Conservation (phyloP, 208 protist species). For the Leishmania tropica region DNA sequence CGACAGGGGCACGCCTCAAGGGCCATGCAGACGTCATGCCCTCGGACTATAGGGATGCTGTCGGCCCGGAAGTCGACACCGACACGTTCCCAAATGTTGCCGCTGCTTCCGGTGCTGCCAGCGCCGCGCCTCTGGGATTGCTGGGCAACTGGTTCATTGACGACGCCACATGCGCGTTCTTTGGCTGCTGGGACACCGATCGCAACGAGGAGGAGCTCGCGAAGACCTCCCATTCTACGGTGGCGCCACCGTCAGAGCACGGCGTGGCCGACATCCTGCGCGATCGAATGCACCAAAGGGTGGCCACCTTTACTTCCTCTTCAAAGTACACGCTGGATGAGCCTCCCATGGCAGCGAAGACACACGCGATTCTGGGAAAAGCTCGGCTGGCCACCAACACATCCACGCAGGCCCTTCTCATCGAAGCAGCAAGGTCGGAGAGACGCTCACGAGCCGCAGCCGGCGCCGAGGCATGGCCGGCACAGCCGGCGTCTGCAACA, state of each 20-base stretch:
- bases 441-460: neutral
- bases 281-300: slow-evolving; percentile 24
- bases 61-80: neutral
- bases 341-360: slow-evolving; percentile 12
- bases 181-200: neutral
- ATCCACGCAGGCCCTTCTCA: neutral
- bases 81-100: neutral
- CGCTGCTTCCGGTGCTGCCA: neutral
- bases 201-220: neutral
- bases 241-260: slow-evolving; percentile 19
- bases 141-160: neutral
- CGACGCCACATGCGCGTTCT: neutral
- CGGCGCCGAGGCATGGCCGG: neutral
- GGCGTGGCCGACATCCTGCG: slow-evolving; percentile 19
- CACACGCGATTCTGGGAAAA: slow-evolving; percentile 3
- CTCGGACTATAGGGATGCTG: neutral
- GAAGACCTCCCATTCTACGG: slow-evolving; percentile 1
- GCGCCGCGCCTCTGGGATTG: neutral
- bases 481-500: neutral
- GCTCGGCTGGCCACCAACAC: slow-evolving; percentile 8
- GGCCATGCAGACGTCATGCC: neutral
- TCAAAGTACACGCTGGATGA: slow-evolving; percentile 20
- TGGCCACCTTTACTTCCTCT: slow-evolving; percentile 24
- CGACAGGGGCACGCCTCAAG: neutral
- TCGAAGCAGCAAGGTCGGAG: neutral